Base-by-base conservation (phyloP, 805 yeast genomes). In the Saccharomycopsis vini region DNA sequence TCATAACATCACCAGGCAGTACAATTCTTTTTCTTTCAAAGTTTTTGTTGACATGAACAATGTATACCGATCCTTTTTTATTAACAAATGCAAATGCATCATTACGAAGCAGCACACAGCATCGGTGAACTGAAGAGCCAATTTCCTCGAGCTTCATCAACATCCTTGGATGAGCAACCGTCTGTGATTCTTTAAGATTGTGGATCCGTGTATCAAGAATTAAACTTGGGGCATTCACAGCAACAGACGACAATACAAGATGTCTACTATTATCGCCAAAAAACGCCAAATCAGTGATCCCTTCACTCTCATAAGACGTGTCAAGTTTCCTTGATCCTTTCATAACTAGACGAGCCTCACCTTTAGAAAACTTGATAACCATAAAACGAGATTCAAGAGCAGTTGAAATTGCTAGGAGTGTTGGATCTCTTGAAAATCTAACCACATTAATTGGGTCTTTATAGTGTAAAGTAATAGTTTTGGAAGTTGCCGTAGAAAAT, bases 31-130 rank as follows among this genome's bases (percentile, higher is more conserved):
- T 71, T 42, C 67, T 69, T 49, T 72, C 75, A 48, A 59, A 62
- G 45, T 68, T 67, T 45, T 65, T 64, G 54, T 69, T 63, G 5
- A 79, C 67, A 3, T 75, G 63, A 52, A 79, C 70, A 38, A 81
- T 60, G 50, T 69, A 86, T 0, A 88, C 79, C 1, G 75, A 66
- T 0, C 97, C 97, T 44, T 77, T 77, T 47, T 84, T 75, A 56
- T 83, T 92, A 18, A 88, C 61, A 52, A 84, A 81, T 2, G 90
- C 95, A 23, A 87, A 69, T 0, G 92, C 81, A 56, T 88, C 95
- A 24, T 92, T 89, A 19, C 95, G 66, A 1, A 96, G 95, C 2
- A 94, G 83, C 1, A 84, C 71, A 19, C 80, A 78, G 45, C 81
- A 75, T 36, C 70, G 68, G 58, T 89, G 95, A 45, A 88, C 82